Base-by-base conservation (phyloP, 2,329 filamentous ascomycete genomes). In the Cladophialophora chaetospira region DNA sequence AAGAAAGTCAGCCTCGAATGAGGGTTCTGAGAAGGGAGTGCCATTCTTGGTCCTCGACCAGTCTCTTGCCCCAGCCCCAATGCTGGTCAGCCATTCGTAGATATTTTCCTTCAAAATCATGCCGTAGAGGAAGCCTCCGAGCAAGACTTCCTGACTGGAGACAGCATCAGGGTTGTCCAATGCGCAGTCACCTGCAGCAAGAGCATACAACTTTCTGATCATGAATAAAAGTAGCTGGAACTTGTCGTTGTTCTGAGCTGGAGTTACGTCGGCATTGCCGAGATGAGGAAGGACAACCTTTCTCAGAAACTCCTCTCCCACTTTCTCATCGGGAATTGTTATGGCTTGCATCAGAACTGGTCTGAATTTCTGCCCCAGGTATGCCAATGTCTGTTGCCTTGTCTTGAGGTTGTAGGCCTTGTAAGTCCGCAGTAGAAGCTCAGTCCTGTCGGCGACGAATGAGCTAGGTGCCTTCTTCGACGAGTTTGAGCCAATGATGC, bases 151-250 rank as follows among this genome's bases (percentile, higher is more conserved):
- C 70, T 99, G 94, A 72, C 95, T 96, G 68, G 96, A 92, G 15
- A 97, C 88, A 9, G 94, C 91, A 81, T 99, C 94, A 1, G 94
- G 93, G 69, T 99, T 97, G 77, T 99, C 94, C 3, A 92, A 85
- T 3, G 91, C 83, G 71, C 93, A 97, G 63, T 97, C 93, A 54
- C 93, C 92, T 59, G 92, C 91, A 6, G 94, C 93, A 46, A 99
- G 79, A 11, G 92, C 85, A 69, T 99, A 99, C 28, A 99, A 83
- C 73, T 99, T 99, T 63, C 93, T 83, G 67, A 92, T 89, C 92
- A 97, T 97, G 76, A 97, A 95, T 40, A 97, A 79, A 42, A 97
- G 78, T 83, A 96, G 86, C 65, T 88, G 88, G 77, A 96, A 97
- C 74, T 99, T 99, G 78, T 97, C 91, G 42, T 81, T 81, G 67